A percentile compares a stretch with the other conserved stretches of the same genome.
Conservation (phyloP, 139 green algal genomes). For the Chlorella ohadii region DNA sequence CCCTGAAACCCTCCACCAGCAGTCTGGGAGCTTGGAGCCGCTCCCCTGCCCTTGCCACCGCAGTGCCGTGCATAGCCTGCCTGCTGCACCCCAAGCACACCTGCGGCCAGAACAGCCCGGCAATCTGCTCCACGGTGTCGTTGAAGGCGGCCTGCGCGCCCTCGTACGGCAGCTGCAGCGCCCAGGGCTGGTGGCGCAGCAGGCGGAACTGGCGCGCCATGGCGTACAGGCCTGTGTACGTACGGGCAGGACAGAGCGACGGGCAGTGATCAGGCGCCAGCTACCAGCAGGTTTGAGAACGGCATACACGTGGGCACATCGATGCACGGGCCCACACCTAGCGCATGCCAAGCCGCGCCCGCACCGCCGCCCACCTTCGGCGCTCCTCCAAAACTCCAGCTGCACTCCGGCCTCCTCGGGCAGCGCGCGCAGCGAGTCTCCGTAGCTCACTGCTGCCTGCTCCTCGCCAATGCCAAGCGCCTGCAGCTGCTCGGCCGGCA, state of each 20-base stretch:
- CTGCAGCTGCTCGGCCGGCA: not conserved
- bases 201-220: constrained; percentile 27
- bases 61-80: not conserved
- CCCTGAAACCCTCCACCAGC: no score
- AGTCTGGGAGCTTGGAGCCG: no score
- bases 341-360: not conserved
- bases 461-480: not conserved
- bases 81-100: not conserved
- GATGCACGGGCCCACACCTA: no score
- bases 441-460: constrained; percentile 1
- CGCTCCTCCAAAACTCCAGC: constrained; percentile 32
- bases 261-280: no score
- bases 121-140: not conserved
- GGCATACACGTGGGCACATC: no score
- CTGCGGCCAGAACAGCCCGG: not conserved
- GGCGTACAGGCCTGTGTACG: constrained; percentile 29
- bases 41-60: no score
- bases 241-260: no score
- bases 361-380: not conserved
- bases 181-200: constrained; percentile 13
- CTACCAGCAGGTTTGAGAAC: no score
- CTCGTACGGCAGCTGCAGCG: constrained; percentile 27
- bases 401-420: constrained; percentile 1
- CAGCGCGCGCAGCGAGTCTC: constrained; percentile 27
- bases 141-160: not conserved